Base-by-base conservation (phyloP, 163 green algal species). In the Trebouxiophyceae sp. region DNA sequence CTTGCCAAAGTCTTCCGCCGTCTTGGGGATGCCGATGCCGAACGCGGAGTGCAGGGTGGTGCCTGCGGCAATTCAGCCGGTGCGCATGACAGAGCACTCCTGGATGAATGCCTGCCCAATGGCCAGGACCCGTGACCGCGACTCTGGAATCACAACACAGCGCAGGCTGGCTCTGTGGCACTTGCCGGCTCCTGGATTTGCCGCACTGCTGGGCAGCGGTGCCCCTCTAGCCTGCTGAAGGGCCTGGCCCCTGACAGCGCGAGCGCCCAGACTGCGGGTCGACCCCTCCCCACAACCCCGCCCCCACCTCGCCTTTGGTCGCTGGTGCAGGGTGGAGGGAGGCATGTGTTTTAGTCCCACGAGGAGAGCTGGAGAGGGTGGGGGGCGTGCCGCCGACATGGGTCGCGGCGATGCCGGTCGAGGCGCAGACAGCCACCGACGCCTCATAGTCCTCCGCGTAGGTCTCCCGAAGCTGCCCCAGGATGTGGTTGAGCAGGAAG, bases 361-460 rank as follows among this genome's bases (percentile, higher is more conserved):
- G 19, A 57, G 16, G 47, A 27, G 47, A 26, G 7, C n/a, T 46
- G 33, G 33, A 47, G 16, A 29, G 4, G 0, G 0, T n/a, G 39
- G 20, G 31, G 1, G 19, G 19, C 61, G 3, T 29, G 81, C 78
- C 80, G 5, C 60, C 45, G 59, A 92, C 84, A 75, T 92, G 83
- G 5, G 81, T 87, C 26, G 85, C 85, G 12, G 85, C 85, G 39
- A 92, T 92, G 54, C 85, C 85, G 0, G 85, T 92, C 39, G 79
- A 70, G 0, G 85, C 85, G 32, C 67, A 81, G 23, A 90, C 65
- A 3, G 77, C 82, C 34, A 92, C 83, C 2, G 32, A 62, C 1
- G 23, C 45, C 4, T 22, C 46, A 61, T 82, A 87, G 2, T 85
- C 68, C 1, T 57, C 28, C 1, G 63, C 74, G 55, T 83, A 85